phyloP scores from a whole-genome alignment of 176 grass and related monocot genomes.

The Bolboschoenus planiculmis region DNA sequence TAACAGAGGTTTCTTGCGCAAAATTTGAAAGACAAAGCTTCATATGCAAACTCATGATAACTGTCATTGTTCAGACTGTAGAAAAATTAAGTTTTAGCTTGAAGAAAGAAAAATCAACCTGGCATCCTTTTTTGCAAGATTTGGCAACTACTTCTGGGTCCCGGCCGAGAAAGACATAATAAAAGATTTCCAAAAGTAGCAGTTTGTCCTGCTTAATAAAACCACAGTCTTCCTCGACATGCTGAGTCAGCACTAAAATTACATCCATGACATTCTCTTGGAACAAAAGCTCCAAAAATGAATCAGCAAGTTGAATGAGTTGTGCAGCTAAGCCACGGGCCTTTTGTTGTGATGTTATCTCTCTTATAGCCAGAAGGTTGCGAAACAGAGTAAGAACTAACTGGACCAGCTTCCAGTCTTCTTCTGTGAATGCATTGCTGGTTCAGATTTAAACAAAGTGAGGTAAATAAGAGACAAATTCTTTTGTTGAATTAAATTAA shows the following conservation, averaged over 20 bases:
- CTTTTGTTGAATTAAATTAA: background rate
- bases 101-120: constrained; percentile 41
- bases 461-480: constrained; percentile 8
- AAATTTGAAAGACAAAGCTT: background rate
- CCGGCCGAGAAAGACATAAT: constrained; percentile 68
- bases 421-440: constrained; percentile 80
- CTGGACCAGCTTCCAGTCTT: constrained; percentile 97
- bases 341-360: constrained; percentile 83
- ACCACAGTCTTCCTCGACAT: constrained; percentile 72
- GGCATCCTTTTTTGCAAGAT: constrained; percentile 40
- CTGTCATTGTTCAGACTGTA: background rate
- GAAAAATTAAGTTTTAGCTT: background rate
- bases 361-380: constrained; percentile 77
- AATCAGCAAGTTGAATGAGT: constrained; percentile 59
- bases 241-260: constrained; percentile 88
- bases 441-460: constrained; percentile 29
- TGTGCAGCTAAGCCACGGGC: constrained; percentile 66
- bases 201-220: constrained; percentile 80
- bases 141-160: constrained; percentile 76
- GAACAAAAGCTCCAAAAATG: constrained; percentile 81
- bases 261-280: constrained; percentile 94
- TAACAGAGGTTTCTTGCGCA: background rate
- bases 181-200: constrained; percentile 85
- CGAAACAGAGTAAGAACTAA: constrained; percentile 89
- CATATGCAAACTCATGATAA: too few species aligned